Conservation (phyloP, 495 filamentous ascomycete genomes). For the Hypomontagnella monticulosa region DNA sequence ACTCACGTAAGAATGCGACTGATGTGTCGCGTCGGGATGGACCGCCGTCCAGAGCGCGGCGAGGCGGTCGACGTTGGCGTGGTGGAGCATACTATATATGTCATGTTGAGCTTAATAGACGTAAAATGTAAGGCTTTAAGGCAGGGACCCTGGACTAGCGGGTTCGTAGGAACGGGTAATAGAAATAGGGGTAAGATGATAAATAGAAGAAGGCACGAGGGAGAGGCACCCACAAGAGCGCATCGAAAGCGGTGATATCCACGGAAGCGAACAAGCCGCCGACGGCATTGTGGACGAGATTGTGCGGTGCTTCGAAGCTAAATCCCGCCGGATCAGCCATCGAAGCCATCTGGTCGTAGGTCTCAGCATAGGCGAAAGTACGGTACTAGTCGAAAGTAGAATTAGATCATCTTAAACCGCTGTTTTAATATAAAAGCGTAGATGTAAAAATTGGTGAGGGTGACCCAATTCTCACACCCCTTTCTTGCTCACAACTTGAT, state of each 20-base stretch:
- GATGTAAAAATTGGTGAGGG: too few species aligned
- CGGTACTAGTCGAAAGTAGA: too few species aligned
- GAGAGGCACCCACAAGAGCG: slow-evolving; percentile 47
- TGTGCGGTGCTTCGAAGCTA: slow-evolving; percentile 52
- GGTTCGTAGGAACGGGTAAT: neutral
- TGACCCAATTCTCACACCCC: too few species aligned
- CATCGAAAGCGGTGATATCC: slow-evolving; percentile 49
- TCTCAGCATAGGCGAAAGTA: slow-evolving; percentile 45
- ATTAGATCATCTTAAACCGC: too few species aligned
- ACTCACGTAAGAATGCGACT: slow-evolving; percentile 30
- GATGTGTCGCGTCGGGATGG: slow-evolving; percentile 44
- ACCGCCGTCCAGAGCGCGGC: slow-evolving; percentile 56
- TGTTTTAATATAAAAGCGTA: too few species aligned
- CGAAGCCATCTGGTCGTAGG: slow-evolving; percentile 49
- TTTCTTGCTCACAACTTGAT: slow-evolving; percentile 44
- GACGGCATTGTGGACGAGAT: slow-evolving; percentile 45
- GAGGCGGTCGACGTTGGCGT: slow-evolving; percentile 60
- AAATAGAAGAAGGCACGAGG: neutral
- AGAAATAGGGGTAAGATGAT: neutral
- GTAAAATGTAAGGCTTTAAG: too few species aligned
- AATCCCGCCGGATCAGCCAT: slow-evolving; percentile 38
- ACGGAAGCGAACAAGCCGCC: slow-evolving; percentile 46
- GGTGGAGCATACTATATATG: slow-evolving; percentile 49
- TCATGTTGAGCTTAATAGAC: too few species aligned
- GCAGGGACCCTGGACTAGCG: neutral